Evolutionary conservation across 2,329 filamentous ascomycete genomes (phyloP).

Genomic region (Clarireedia homoeocarpa): DNA sequence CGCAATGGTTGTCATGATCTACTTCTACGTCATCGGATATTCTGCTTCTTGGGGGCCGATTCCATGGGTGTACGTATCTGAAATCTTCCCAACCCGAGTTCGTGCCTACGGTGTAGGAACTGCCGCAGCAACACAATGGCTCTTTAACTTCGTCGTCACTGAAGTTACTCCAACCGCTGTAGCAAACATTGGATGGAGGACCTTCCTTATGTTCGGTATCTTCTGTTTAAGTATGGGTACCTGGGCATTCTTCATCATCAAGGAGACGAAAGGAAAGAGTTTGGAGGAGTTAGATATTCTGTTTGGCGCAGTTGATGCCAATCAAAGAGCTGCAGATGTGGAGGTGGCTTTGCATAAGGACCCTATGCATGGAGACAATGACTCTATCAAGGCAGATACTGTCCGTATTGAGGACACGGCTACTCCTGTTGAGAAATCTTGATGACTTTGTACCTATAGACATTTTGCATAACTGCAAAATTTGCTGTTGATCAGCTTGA

Average conservation of each 20-base stretch:
- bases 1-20: conserved; percentile 22
- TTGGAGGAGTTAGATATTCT: conserved; percentile 47
- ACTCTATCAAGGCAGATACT: background rate
- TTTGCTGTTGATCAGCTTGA: background rate
- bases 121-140: conserved; percentile 60
- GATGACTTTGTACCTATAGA: background rate
- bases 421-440: background rate
- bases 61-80: conserved; percentile 43
- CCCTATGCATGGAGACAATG: background rate
- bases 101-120: conserved; percentile 51
- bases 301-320: conserved; percentile 13
- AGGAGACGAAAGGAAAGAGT: conserved; percentile 60
- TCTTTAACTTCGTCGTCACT: conserved; percentile 53
- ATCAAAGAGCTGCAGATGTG: conserved; percentile 9
- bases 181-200: conserved; percentile 36
- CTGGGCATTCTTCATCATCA: conserved; percentile 47
- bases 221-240: conserved; percentile 36
- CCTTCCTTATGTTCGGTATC: conserved; percentile 40
- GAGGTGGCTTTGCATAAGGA: conserved; percentile 12
- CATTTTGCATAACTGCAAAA: background rate
- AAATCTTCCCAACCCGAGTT: conserved; percentile 43
- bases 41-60: conserved; percentile 46
- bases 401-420: background rate
- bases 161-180: conserved; percentile 44
- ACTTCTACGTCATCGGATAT: conserved; percentile 33